Evolutionary conservation across 768 basidiomycete genomes (phyloP), one percentile per base, ranked within the genome.

Genomic region (Dioszegia crocea): DNA sequence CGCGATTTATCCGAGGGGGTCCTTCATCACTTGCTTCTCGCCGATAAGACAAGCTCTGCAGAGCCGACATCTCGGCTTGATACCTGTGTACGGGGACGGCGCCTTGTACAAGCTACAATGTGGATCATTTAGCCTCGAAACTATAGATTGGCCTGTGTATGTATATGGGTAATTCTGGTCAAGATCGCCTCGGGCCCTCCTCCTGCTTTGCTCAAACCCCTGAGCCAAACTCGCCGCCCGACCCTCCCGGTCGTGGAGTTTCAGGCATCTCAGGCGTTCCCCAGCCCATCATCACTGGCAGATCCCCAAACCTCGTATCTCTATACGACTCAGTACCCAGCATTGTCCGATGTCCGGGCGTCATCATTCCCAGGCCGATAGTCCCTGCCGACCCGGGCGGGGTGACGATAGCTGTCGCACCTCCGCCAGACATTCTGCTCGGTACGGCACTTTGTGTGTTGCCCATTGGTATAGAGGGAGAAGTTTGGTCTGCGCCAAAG

Each of bases 291-390:
- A 41, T 53, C 31, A 68, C 59, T 4, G 67, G 67, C 10, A 68
- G 51, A 59, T 72, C 70, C 5, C 67, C 70, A 48, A 72, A 72
- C 27, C 70, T 45, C 55, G 66, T 68, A 52, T 72, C 70, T 36
- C 65, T 61, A 50, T 72, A 72, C 23, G 61, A 30, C 59, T 72
- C 70, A 1, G 70, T 72, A 16, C 70, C 70, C 14, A 72, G 48
- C 59, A 72, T 51, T 2, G 70, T 72, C 40, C 70, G 38, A 63
- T 72, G 70, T 24, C 61, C 61, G 3, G 70, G 70, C 3, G 70
- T 72, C 10, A 44, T 47, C 26, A 61, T 47, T 19, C 41, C 58
- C 45, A 55, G 60, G 21, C 59, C 33, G 33, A 33, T 44, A 43
- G 55, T 56, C 16, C 40, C 47, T 5, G 21, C 19, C n/a, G 16